These are phyloP conservation scores for Odontarrhena argentea DNA, from an alignment of 345 rosid genomes.

Conservation along the genomic window DNA sequence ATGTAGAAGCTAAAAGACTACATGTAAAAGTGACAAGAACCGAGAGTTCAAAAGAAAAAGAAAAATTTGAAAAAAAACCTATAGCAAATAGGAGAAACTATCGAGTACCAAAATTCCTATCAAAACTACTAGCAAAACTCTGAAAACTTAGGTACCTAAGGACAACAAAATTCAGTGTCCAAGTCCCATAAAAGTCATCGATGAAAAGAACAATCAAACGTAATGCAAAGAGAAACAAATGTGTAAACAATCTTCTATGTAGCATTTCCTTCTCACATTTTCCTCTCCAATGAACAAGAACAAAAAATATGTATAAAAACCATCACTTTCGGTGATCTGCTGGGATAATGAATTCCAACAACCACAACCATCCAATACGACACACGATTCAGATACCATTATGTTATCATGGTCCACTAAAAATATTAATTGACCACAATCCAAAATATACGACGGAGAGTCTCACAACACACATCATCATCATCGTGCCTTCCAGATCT, in stretches of 20 bases:
- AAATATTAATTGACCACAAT: constrained; percentile 7
- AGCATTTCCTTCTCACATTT: constrained; percentile 13
- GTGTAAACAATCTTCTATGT: not conserved
- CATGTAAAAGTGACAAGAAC: too few relatives aligned
- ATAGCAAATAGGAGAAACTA: too few relatives aligned
- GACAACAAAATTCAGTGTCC: too few relatives aligned
- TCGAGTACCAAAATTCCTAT: too few relatives aligned
- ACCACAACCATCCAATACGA: constrained; percentile 28
- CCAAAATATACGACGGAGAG: not conserved
- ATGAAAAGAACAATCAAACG: too few relatives aligned
- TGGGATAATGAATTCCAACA: constrained; percentile 9
- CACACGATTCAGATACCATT: constrained; percentile 23
- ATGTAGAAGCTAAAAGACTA: too few relatives aligned
- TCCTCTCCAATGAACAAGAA: constrained; percentile 12
- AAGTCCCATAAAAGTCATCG: too few relatives aligned
- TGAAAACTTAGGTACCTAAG: too few relatives aligned
- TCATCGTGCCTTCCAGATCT: constrained; percentile 15
- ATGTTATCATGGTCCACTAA: not conserved
- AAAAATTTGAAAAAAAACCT: too few relatives aligned
- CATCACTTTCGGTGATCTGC: not conserved
- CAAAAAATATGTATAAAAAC: not conserved
- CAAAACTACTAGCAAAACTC: too few relatives aligned
- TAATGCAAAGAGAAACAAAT: too few relatives aligned
- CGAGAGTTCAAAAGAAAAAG: too few relatives aligned
- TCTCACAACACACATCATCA: constrained; percentile 6